Base-by-base conservation (phyloP, 495 filamentous ascomycete genomes). In the Thermothielavioides terrestris region DNA sequence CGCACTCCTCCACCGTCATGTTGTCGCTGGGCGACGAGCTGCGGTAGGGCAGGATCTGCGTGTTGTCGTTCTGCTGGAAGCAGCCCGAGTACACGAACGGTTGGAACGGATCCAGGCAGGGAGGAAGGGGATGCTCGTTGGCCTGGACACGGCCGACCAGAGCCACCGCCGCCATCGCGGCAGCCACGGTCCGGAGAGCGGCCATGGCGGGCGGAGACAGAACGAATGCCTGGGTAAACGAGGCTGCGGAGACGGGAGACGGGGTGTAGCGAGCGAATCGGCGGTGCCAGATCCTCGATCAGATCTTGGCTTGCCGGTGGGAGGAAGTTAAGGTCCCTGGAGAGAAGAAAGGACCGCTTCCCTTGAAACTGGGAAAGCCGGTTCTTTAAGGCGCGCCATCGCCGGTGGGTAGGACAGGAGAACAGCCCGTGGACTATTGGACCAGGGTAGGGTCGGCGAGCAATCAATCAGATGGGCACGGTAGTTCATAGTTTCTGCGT, bases 41-140 rank as follows among this genome's bases (percentile, higher is more conserved):
- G 37, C 66, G 64, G 53, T 70, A 74, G 42, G 56, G 61, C 8
- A 79, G 66, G 28, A 72, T 52, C 10, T 67, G 58, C 9, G 52
- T 52, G 21, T 30, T 56, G 27, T 65, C 64, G 12, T 48, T 52
- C 43, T 77, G 72, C 34, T 53, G 26, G 63, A 67, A 79, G 59
- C 77, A 79, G 26, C 77, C 77, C 15, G 68, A 65, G 61, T 77
- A 77, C 32, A 70, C 65, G 53, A 73, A 78, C 15, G 68, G 67
- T 38, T 68, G 67, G 55, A 73, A 79, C 32, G 66, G 59, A 6
- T 63, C 55, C 1, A 67, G 56, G 44, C 67, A 68, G 22, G 66
- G 58, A 30, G 76, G 73, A 1, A 69, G 62, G 28, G 67, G 57
- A 28, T 64, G 61, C 9, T 67, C 61, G 50, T 57, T 62, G 42